Evolutionary conservation across 495 filamentous ascomycete genomes (phyloP), one percentile per base, ranked within the genome.

Genomic region (Venustampulla echinocandica): DNA sequence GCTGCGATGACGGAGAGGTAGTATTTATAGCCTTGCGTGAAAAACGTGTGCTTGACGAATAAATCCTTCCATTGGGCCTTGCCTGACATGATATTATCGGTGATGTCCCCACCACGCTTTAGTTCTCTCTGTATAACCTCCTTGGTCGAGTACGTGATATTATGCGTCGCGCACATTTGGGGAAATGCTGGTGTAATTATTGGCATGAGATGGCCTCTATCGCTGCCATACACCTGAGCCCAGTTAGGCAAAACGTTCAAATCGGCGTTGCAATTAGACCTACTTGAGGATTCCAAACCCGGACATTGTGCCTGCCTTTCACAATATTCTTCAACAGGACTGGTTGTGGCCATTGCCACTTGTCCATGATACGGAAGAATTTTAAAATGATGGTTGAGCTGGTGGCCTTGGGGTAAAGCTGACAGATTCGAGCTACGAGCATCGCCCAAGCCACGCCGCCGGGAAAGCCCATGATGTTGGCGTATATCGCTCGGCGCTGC

Each of bases 381-480:
- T 94, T 95, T 57, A 73, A 71, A 21, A 97, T 80, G 23, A 98
- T 79, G 13, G 85, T 79, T 11, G 90, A 82, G 28, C 83, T 85
- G 7, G 84, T 84, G 13, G 93, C 92, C 60, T 85, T 86, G 13
- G 92, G 92, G 67, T 96, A 98, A n/a, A 97, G 71, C 62, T 98
- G 92, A 60, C 92, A 98, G 36, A 97, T 86, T 48, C 92, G 73
- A 18, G 92, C 92, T 15, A 97, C 89, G 55, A 97, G 70, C 82
- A 98, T 95, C 22, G 90, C 92, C 87, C 90, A 98, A 15, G 92
- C 92, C 39, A 98, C 88, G 66, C 92, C 92, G 47, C 92, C 92
- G 9, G 92, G 93, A 53, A 89, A 98, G 13, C 92, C 92, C 46
- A 95, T 87, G 49, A 98, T 85, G 56, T 95, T 95, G 42, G 87